Percentiles rank a stretch among this genome's conserved stretches.
Evolutionary conservation across 495 filamentous ascomycete genomes (phyloP).

Genomic region (Cairneyella variabilis): DNA sequence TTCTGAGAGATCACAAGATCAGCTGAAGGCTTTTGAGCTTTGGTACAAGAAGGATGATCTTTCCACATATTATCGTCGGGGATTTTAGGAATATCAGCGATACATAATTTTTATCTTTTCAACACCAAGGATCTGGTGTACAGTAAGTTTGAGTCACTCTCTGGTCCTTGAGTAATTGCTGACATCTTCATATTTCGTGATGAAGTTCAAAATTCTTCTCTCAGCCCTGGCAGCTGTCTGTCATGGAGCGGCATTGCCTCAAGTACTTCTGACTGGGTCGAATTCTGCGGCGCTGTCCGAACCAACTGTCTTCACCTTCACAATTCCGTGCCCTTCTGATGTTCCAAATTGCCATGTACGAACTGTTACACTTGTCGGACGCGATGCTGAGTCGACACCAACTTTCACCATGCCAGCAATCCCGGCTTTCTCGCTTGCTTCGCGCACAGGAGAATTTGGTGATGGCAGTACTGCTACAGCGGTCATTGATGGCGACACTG

Average conservation of each 20-base stretch:
- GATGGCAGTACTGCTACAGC: not conserved
- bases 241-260: slow-evolving; percentile 6
- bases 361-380: not conserved
- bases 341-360: not conserved
- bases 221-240: slow-evolving; percentile 4
- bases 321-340: not conserved
- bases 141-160: not conserved
- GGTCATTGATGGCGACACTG: not conserved
- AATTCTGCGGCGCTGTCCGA: not conserved
- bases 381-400: too few relatives aligned
- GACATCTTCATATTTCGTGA: too few relatives aligned
- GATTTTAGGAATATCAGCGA: not conserved
- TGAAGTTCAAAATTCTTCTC: not conserved
- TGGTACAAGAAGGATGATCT: slow-evolving; percentile 12
- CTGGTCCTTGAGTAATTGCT: too few relatives aligned
- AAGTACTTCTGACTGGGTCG: not conserved
- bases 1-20: slow-evolving; percentile 13
- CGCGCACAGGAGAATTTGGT: too few relatives aligned
- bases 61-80: not conserved
- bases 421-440: too few relatives aligned
- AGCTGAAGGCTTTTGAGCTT: not conserved
- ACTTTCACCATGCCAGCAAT: too few relatives aligned
- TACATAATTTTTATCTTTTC: not conserved
- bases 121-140: not conserved
- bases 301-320: not conserved